Evolutionary conservation across 176 grass and related monocot species (phyloP).

Genomic region (Alloteropsis semialata): DNA sequence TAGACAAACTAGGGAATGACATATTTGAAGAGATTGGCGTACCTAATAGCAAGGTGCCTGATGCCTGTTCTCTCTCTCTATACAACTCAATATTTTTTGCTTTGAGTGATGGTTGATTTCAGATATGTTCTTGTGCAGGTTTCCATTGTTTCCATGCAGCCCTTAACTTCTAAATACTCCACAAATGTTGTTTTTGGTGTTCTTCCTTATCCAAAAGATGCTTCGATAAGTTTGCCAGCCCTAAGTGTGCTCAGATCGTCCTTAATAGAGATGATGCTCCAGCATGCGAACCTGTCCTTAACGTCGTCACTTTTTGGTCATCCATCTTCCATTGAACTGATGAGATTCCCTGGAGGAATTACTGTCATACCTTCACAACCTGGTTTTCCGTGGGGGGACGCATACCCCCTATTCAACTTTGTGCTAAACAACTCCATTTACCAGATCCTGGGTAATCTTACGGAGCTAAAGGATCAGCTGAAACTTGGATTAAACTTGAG

Average conservation of each 20-base stretch:
- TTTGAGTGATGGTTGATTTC: constrained; percentile 10
- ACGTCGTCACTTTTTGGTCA: constrained; percentile 62
- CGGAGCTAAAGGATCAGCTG: constrained; percentile 60
- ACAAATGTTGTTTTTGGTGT: constrained; percentile 70
- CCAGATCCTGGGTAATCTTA: constrained; percentile 65
- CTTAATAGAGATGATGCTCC: constrained; percentile 63
- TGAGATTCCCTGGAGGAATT: constrained; percentile 69
- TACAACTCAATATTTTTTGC: not conserved
- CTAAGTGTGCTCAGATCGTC: constrained; percentile 75
- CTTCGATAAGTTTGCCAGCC: constrained; percentile 65
- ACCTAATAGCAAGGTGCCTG: constrained; percentile 69
- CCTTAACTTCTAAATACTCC: constrained; percentile 51
- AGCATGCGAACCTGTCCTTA: constrained; percentile 67
- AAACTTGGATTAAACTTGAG: constrained; percentile 72
- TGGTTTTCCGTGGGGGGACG: constrained; percentile 59
- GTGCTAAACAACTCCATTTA: constrained; percentile 62
- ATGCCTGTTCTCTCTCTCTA: not conserved
- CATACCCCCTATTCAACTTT: constrained; percentile 64
- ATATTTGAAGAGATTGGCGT: constrained; percentile 79
- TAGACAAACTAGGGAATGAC: constrained; percentile 60
- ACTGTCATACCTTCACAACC: constrained; percentile 61
- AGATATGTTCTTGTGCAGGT: constrained; percentile 48
- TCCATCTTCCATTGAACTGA: constrained; percentile 58
- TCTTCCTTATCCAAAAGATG: constrained; percentile 66
- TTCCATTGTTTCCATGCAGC: constrained; percentile 61